Evolutionary conservation across 1,139 yeast species (phyloP).

Genomic region (Meyerozyma elateridarum): DNA sequence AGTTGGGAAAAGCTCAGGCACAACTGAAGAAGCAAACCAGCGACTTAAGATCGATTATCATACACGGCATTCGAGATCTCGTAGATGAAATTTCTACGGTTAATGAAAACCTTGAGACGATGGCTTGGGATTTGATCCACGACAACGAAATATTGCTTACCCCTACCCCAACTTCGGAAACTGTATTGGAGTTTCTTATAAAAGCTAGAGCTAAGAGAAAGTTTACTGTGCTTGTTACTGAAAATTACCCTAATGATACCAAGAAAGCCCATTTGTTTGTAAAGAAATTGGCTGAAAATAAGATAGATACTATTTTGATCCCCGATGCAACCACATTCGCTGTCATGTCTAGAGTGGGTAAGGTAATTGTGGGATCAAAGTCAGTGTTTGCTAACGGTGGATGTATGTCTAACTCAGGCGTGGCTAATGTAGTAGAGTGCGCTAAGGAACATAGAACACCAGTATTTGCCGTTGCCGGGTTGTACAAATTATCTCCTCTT

Average conservation of each 20-base stretch:
- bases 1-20: conserved; percentile 17
- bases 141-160: conserved; percentile 89
- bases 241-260: conserved; percentile 85
- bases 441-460: conserved; percentile 95
- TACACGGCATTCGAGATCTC: conserved; percentile 90
- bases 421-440: conserved; percentile 89
- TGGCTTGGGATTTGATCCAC: conserved; percentile 90
- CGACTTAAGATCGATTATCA: conserved; percentile 81
- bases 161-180: conserved; percentile 89
- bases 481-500: conserved; percentile 86
- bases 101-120: conserved; percentile 84
- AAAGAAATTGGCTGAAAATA: conserved; percentile 71
- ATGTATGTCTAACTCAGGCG: conserved; percentile 84
- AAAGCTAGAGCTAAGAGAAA: conserved; percentile 87
- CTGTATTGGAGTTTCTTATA: conserved; percentile 80
- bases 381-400: conserved; percentile 97
- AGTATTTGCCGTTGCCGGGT: conserved; percentile 91
- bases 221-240: conserved; percentile 90
- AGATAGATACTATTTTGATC: conserved; percentile 84
- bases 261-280: conserved; percentile 75
- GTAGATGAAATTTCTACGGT: conserved; percentile 88
- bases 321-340: conserved; percentile 95
- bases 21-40: conserved; percentile 43
- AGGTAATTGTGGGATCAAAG: conserved; percentile 87
- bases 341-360: conserved; percentile 95